Evolutionary conservation across 208 protist species (phyloP), one percentile per base, ranked within the genome.

Genomic region (Trypanosoma avium): DNA sequence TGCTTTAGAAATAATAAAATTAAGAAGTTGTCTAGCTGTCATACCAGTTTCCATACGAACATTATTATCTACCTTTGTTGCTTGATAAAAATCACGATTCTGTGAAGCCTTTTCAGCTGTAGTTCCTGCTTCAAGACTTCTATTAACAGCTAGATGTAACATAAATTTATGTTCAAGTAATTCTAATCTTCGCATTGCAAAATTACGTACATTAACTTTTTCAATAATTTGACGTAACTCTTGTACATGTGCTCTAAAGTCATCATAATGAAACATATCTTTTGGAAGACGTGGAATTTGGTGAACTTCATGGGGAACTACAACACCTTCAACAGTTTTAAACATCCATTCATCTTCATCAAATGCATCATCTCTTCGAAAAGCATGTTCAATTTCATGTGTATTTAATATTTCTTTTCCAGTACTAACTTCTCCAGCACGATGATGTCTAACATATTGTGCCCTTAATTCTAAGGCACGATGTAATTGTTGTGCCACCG

Each of bases 21-120:
- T 84, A 0, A 98, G 73, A 12, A 99, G 83, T 57, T 98, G 93
- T n/a, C 94, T 86, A 24, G 93, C 86, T 29, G 90, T 98, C 92
- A 98, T 98, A 21, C 91, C 90, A 4, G 86, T 86, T 52, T 96
- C 92, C 67, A 97, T 90, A 50, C 98, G 96, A 29, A 98, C 86
- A 48, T 97, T 97, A 40, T 96, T 98, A 76, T 99, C 97, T n/a
- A 99, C 95, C 60, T 98, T 98, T 13, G 84, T 87, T 1, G 96
- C 89, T 55, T 98, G 92, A 67, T 98, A 98, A 57, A 98, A 97
- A 69, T 98, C 95, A 49, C 90, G 83, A 65, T 97, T 92, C 45
- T 95, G 80, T 48, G 86, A 93, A 21, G 90, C 86, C 42, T 86
- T 86, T 22, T 75, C 79, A 2, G 88, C 79, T 2, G 82, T 89